Conservation (phyloP, 805 yeast genomes). For the Jamesozyma rosinii region DNA sequence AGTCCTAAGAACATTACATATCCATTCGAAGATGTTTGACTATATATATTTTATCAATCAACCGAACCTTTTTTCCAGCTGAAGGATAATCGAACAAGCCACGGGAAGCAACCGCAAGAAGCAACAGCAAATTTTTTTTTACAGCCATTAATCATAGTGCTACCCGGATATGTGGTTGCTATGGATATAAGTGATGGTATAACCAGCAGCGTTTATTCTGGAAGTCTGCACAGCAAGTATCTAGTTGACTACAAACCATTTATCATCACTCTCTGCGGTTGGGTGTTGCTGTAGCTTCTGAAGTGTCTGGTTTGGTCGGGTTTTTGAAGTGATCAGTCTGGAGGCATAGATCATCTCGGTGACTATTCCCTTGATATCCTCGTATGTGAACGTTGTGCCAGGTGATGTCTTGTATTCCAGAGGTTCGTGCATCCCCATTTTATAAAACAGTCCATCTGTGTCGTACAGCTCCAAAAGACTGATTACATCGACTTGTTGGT, state of each 20-base stretch:
- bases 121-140: conserved; percentile 1
- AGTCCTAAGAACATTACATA: background rate
- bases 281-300: background rate
- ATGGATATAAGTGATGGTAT: too few species aligned
- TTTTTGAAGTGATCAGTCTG: background rate
- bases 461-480: conserved; percentile 21
- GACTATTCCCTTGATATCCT: background rate
- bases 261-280: background rate
- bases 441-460: conserved; percentile 23
- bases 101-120: background rate
- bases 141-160: background rate
- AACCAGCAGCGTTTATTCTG: too few species aligned
- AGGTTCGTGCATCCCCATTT: conserved; percentile 4
- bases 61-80: background rate
- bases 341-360: background rate
- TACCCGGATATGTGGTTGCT: background rate
- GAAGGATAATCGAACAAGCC: background rate
- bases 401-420: background rate
- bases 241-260: conserved; percentile 7
- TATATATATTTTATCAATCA: background rate
- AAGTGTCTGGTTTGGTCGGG: background rate
- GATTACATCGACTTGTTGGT: conserved; percentile 10
- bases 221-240: too few species aligned
- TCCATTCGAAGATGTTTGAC: background rate
- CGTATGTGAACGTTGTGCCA: background rate